Base-by-base conservation (phyloP, 805 yeast species). In the Starmerella sirachaensis region DNA sequence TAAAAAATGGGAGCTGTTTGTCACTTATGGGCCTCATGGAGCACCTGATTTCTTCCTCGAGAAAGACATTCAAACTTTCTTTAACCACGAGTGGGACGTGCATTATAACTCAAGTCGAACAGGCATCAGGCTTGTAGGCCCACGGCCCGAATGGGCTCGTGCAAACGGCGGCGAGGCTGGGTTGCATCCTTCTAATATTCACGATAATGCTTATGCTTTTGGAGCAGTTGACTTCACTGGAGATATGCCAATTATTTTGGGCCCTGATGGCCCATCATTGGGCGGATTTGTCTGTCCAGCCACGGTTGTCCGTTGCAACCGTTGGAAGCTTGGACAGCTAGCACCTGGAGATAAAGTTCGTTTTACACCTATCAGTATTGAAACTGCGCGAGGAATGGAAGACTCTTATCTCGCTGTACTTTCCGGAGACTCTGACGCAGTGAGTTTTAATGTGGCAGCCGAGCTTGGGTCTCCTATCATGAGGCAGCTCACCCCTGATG, bases 201-300 rank as follows among this genome's bases (percentile, higher is more conserved):
- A 86, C 58, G 97, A 86, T 63, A 88, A 86, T 55, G 96, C 86
- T 36, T 86, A 86, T 57, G 84, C 96, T 1, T 63, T 84, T 37
- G 96, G 97, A 53, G 96, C 96, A 24, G 77, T 86, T 58, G 88
- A 88, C 62, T 88, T 88, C 58, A 88, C 96, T 27, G 97, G 97
- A 61, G 96, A 88, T 62, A 95, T 86, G 60, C 96, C 96, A 1
- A 96, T 86, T 28, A 84, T 86, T 47, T 69, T 86, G 58, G 84
- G 96, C 3, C 82, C 94, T 56, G 97, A 86, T 63, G 96, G 96
- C 47, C 96, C 96, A 30, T 80, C 94, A 11, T 70, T 86, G 42
- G 96, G 96, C 55, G 97, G 97, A 1, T 88, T 86, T 55, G 96
- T 86, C 24, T 86, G 96, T 61, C 81, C 84, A 56, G 95, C 93